Conservation (phyloP, 2,329 filamentous ascomycete genomes). For the Cyanodermella asteris region DNA sequence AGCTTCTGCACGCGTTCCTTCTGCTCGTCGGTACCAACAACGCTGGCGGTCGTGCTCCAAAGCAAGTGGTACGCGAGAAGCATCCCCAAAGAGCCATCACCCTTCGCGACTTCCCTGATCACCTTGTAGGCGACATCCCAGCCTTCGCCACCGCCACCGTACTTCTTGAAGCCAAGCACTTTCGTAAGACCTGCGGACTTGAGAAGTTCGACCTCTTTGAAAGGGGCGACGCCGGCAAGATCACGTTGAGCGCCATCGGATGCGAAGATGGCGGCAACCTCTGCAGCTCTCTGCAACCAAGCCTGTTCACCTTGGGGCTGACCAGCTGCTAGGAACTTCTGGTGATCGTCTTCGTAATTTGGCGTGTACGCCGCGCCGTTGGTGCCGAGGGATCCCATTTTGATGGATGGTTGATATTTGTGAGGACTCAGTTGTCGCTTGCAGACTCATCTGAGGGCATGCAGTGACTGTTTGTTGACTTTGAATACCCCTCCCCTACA, state of each 20-base stretch:
- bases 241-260: slow-evolving; percentile 27
- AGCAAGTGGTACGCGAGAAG: slow-evolving; percentile 42
- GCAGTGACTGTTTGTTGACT: no score
- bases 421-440: no score
- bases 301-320: slow-evolving; percentile 18
- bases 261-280: slow-evolving; percentile 27
- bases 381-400: no score
- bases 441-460: no score
- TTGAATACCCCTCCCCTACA: no score
- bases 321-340: slow-evolving; percentile 15
- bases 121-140: slow-evolving; percentile 35
- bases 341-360: slow-evolving; percentile 19
- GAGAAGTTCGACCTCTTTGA: slow-evolving; percentile 27
- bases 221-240: slow-evolving; percentile 29
- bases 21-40: slow-evolving; percentile 39
- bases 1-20: slow-evolving; percentile 32
- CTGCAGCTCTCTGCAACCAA: slow-evolving; percentile 27
- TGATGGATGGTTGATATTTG: no score
- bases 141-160: slow-evolving; percentile 29
- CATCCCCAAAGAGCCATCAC: slow-evolving; percentile 44
- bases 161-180: slow-evolving; percentile 26
- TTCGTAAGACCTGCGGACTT: slow-evolving; percentile 30
- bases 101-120: slow-evolving; percentile 41
- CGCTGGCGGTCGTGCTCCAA: slow-evolving; percentile 38
- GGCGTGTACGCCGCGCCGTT: slow-evolving; percentile 18